Evolutionary conservation across 306 rosid species (phyloP).

Genomic region (Vigna unguiculata): DNA sequence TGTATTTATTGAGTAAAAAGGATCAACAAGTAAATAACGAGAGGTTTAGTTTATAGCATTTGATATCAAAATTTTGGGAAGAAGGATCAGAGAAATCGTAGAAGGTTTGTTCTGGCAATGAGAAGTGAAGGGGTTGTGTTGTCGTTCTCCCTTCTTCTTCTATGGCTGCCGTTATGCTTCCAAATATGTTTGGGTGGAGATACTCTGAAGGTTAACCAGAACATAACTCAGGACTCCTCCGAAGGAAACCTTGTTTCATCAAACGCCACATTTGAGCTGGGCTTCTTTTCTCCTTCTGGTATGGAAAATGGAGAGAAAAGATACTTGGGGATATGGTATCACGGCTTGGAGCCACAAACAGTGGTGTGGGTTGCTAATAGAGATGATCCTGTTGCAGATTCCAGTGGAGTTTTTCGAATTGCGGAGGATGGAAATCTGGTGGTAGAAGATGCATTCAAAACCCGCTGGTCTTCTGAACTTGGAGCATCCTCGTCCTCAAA

Average conservation of each 20-base stretch:
- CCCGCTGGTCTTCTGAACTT: conserved; percentile 25
- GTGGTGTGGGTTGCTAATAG: conserved; percentile 67
- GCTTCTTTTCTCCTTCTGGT: conserved; percentile 48
- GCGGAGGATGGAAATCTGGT: conserved; percentile 44
- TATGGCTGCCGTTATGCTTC: neutral
- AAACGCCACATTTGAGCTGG: conserved; percentile 39
- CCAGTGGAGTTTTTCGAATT: conserved; percentile 38
- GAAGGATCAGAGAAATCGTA: too few species aligned
- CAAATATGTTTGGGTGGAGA: neutral
- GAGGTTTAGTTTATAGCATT: too few species aligned
- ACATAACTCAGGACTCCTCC: neutral
- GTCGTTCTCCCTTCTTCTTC: neutral
- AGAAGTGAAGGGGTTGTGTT: neutral
- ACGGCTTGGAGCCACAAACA: neutral
- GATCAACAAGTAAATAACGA: too few species aligned
- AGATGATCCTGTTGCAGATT: neutral
- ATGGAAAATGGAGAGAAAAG: neutral
- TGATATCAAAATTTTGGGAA: too few species aligned
- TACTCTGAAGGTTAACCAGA: neutral
- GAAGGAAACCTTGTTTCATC: conserved; percentile 43
- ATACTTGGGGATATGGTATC: conserved; percentile 58
- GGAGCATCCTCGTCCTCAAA: neutral
- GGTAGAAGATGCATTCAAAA: neutral
- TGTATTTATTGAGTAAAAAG: too few species aligned
- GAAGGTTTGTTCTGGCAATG: too few species aligned